These are phyloP conservation scores for Passalora sequoiae DNA, from an alignment of 2,329 filamentous ascomycete genomes.

Conservation along the genomic window DNA sequence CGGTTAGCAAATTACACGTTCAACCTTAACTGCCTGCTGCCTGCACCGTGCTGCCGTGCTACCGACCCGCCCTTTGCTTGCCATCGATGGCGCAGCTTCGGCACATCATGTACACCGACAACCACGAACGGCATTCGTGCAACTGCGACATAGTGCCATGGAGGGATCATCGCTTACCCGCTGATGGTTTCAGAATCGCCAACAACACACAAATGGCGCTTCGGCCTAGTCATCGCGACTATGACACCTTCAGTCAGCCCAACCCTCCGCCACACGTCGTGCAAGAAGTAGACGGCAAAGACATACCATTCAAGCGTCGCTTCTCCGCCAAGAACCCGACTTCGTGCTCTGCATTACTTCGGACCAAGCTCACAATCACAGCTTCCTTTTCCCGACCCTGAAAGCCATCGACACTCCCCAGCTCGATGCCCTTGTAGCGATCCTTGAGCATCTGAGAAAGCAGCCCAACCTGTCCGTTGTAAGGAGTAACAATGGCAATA, in stretches of 20 bases:
- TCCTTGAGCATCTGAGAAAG: constrained; percentile 74
- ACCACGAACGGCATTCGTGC: not conserved
- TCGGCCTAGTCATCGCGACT: constrained; percentile 97
- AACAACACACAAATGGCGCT: constrained; percentile 81
- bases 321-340: constrained; percentile 93
- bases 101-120: not conserved
- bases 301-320: constrained; percentile 80
- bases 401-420: constrained; percentile 97
- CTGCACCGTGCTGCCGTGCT: constrained; percentile 1
- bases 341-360: constrained; percentile 80
- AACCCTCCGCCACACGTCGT: not conserved
- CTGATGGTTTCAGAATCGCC: constrained; percentile 92
- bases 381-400: constrained; percentile 97
- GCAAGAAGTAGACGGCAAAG: not conserved
- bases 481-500: constrained; percentile 90
- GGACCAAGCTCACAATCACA: constrained; percentile 85
- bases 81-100: too few species aligned
- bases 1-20: constrained; percentile 8
- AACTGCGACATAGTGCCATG: constrained; percentile 2
- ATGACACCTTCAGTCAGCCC: constrained; percentile 10
- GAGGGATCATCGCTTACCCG: constrained; percentile 56
- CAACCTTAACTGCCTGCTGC: constrained; percentile 6
- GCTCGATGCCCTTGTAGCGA: constrained; percentile 73
- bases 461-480: constrained; percentile 85
- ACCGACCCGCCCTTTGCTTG: too few species aligned